Evolutionary conservation across 2,329 filamentous ascomycete genomes (phyloP).

Genomic region (Chaetomiaceae sp.): DNA sequence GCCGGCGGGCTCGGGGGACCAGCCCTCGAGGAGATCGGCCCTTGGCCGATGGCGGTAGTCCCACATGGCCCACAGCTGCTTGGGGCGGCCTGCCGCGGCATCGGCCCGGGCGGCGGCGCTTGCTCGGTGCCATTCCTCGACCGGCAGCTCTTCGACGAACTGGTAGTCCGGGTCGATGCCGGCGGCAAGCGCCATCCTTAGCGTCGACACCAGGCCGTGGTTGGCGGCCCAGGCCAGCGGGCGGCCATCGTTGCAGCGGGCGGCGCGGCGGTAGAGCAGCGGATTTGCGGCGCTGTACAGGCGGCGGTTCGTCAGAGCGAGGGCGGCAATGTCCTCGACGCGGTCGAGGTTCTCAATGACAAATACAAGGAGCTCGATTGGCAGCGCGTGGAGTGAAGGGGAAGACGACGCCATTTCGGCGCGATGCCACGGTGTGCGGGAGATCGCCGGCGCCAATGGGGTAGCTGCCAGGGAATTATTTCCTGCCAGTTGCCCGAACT

Average conservation of each 20-base stretch:
- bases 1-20: slow-evolving; percentile 17
- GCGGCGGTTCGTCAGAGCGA: slow-evolving; percentile 24
- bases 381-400: slow-evolving; percentile 21
- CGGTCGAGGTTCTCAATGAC: slow-evolving; percentile 25
- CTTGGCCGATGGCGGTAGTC: slow-evolving; percentile 13
- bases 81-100: not conserved
- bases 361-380: slow-evolving; percentile 28
- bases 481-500: not conserved
- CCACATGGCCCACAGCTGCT: slow-evolving; percentile 17
- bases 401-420: not conserved
- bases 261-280: slow-evolving; percentile 27
- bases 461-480: too few species aligned
- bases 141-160: slow-evolving; percentile 19
- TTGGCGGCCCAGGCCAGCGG: slow-evolving; percentile 28
- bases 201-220: slow-evolving; percentile 24
- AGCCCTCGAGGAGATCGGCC: not conserved
- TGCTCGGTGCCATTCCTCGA: slow-evolving; percentile 15
- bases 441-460: not conserved
- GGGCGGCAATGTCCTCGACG: slow-evolving; percentile 24
- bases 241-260: slow-evolving; percentile 15
- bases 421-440: not conserved
- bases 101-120: slow-evolving; percentile 5
- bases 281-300: slow-evolving; percentile 25
- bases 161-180: slow-evolving; percentile 26
- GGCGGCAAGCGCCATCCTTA: slow-evolving; percentile 25